Conservation (phyloP, 768 basidiomycete species). For the Fomitopsis pulvina region DNA sequence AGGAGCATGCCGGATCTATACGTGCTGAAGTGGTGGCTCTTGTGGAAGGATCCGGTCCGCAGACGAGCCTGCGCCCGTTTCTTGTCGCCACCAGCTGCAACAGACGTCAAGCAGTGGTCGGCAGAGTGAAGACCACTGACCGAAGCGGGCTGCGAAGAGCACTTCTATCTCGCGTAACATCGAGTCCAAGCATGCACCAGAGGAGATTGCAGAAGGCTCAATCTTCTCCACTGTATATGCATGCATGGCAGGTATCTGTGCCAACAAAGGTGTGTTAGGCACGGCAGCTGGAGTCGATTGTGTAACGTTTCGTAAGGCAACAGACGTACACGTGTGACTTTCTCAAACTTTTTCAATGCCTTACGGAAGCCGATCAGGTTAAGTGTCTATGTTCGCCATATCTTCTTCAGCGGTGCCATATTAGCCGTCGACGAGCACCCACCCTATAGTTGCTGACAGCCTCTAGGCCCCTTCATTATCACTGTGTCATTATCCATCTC, state of each 20-base stretch:
- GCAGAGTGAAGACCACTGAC: constrained; percentile 33
- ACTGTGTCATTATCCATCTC: background rate
- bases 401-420: background rate
- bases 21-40: constrained; percentile 62
- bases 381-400: constrained; percentile 1
- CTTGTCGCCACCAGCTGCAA: constrained; percentile 56
- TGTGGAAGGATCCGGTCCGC: constrained; percentile 42
- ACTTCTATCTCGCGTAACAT: constrained; percentile 77
- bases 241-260: constrained; percentile 61
- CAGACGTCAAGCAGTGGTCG: background rate
- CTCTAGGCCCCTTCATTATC: constrained; percentile 57
- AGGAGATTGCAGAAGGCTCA: constrained; percentile 60
- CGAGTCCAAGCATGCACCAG: constrained; percentile 47
- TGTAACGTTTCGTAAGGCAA: background rate
- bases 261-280: too few relatives aligned
- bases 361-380: constrained; percentile 86
- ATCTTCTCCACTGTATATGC: constrained; percentile 81
- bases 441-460: constrained; percentile 87
- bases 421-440: constrained; percentile 16
- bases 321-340: constrained; percentile 52
- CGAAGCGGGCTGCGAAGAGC: constrained; percentile 69
- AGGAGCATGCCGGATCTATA: constrained; percentile 70
- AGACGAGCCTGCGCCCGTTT: constrained; percentile 71
- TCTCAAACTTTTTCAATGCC: constrained; percentile 82
- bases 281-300: background rate